Evolutionary conservation across 2,329 filamentous ascomycete species (phyloP).

Genomic region (Nemania serpens): DNA sequence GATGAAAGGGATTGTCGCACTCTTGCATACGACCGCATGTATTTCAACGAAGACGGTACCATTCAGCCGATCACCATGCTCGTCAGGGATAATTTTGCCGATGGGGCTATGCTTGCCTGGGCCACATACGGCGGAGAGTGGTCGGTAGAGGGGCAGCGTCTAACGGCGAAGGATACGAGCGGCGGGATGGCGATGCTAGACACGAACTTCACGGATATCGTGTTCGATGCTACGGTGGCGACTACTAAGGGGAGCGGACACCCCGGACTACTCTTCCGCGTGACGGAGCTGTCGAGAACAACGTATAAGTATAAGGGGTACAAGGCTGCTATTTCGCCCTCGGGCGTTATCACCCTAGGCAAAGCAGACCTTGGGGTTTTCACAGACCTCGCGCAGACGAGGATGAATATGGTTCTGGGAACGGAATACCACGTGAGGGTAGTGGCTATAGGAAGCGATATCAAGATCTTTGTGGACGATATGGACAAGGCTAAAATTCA

Average conservation of each 20-base stretch:
- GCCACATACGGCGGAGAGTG: slow-evolving; percentile 37
- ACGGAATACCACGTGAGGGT: slow-evolving; percentile 36
- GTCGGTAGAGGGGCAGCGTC: slow-evolving; percentile 35
- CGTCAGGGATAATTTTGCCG: slow-evolving; percentile 49
- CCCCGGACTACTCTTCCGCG: slow-evolving; percentile 45
- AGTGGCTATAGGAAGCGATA: slow-evolving; percentile 32
- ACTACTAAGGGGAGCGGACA: slow-evolving; percentile 31
- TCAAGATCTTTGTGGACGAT: slow-evolving; percentile 38
- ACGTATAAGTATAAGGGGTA: slow-evolving; percentile 22
- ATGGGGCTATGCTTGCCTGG: slow-evolving; percentile 48
- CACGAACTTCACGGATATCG: slow-evolving; percentile 43
- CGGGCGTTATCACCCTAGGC: slow-evolving; percentile 16
- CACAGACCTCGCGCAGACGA: slow-evolving; percentile 20
- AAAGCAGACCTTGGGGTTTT: slow-evolving; percentile 17
- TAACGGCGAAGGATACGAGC: slow-evolving; percentile 24
- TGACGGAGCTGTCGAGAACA: slow-evolving; percentile 33
- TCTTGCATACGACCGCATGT: slow-evolving; percentile 53
- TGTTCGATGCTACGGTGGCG: slow-evolving; percentile 40
- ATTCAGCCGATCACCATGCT: slow-evolving; percentile 51
- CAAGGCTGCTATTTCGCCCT: slow-evolving; percentile 17
- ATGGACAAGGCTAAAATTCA: slow-evolving; percentile 30
- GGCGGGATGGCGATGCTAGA: slow-evolving; percentile 41
- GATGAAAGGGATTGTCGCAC: slow-evolving; percentile 49
- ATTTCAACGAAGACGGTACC: slow-evolving; percentile 49
- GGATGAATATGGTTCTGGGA: slow-evolving; percentile 16